Conservation (phyloP, 2,329 filamentous ascomycete genomes). For the Thelonectria blattea region DNA sequence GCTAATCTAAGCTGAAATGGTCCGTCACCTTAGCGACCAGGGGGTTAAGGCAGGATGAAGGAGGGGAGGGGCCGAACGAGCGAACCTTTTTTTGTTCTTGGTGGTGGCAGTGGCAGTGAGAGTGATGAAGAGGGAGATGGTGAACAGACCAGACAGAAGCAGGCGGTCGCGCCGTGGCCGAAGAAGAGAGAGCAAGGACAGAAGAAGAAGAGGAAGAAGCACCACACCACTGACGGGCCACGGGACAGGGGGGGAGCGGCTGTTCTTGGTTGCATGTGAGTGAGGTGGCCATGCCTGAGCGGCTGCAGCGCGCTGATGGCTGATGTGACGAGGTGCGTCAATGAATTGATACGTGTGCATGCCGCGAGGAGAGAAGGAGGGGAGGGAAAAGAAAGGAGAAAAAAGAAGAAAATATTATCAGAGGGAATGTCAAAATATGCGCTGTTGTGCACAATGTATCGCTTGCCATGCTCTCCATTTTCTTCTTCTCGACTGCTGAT, state of each 20-base stretch:
- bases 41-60: background rate
- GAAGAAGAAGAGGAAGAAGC: background rate
- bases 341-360: background rate
- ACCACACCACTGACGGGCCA: background rate
- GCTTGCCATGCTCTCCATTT: background rate
- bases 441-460: background rate
- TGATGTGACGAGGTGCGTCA: background rate
- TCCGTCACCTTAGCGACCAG: conserved; percentile 17
- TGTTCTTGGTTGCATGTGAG: background rate
- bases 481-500: background rate
- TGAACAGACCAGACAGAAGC: background rate
- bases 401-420: too few species aligned
- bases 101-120: conserved; percentile 4
- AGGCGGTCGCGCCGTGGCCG: conserved; percentile 7
- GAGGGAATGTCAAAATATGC: background rate
- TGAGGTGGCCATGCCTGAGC: background rate
- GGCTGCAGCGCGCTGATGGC: background rate
- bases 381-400: too few species aligned
- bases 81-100: background rate
- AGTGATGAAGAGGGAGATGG: background rate
- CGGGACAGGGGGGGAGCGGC: background rate
- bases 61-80: background rate
- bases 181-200: background rate
- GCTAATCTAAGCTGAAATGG: background rate
- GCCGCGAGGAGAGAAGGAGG: background rate